Evolutionary conservation across 2,329 filamentous ascomycete genomes (phyloP).

Genomic region (Nothophoma quercina): DNA sequence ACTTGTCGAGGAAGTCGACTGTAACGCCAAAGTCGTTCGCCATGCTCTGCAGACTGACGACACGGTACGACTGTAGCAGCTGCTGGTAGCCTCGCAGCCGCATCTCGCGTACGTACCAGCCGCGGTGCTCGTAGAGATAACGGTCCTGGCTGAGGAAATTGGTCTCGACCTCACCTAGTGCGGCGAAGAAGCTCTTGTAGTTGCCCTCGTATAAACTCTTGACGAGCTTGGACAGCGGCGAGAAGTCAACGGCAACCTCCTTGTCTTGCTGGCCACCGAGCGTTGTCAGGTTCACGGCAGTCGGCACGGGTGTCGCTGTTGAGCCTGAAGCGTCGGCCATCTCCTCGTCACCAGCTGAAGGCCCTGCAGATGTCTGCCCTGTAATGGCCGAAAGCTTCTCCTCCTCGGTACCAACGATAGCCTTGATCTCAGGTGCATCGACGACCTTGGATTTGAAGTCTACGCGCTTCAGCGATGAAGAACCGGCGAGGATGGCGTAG

Average conservation of each 20-base stretch:
- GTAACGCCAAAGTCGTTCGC: constrained; percentile 96
- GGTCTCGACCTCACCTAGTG: constrained; percentile 88
- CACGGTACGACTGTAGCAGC: constrained; percentile 94
- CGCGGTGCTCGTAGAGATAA: constrained; percentile 93
- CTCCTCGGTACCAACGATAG: constrained; percentile 87
- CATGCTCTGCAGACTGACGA: constrained; percentile 97
- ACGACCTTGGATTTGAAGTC: constrained; percentile 99
- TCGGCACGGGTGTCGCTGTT: constrained; percentile 62
- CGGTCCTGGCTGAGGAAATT: constrained; percentile 93
- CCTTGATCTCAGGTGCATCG: constrained; percentile 97
- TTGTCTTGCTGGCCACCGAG: constrained; percentile 80
- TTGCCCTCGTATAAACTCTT: constrained; percentile 91
- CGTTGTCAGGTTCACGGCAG: constrained; percentile 86
- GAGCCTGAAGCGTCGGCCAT: constrained; percentile 67
- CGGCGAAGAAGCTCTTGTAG: constrained; percentile 93
- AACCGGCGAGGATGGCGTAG: constrained; percentile 93
- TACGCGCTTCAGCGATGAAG: constrained; percentile 91
- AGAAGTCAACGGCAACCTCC: constrained; percentile 87
- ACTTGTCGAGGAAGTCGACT: constrained; percentile 95
- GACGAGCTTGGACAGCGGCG: constrained; percentile 84
- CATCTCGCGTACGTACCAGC: constrained; percentile 99
- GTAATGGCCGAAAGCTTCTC: constrained; percentile 85
- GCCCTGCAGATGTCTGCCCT: constrained; percentile 81
- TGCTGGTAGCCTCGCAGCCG: constrained; percentile 95
- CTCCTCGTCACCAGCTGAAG: constrained; percentile 77